phyloP scores from a whole-genome alignment of 202 grass and related monocot species.

The Panicum hallii region DNA sequence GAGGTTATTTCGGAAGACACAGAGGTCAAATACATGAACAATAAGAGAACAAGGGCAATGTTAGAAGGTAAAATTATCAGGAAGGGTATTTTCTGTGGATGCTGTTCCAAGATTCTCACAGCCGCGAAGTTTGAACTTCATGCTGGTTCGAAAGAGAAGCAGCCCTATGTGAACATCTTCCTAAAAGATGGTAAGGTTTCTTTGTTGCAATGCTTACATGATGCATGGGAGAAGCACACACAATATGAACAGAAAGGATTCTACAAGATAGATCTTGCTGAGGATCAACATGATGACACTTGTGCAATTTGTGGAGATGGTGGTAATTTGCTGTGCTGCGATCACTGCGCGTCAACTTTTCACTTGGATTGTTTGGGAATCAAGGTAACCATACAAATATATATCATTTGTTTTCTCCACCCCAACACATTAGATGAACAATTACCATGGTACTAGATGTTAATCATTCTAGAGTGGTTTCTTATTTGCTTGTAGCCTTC shows the following conservation, averaged over 20 bases:
- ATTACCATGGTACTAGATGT: conserved; percentile 7
- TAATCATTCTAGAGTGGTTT: background rate
- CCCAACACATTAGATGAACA: conserved; percentile 23
- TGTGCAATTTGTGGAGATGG: conserved; percentile 90
- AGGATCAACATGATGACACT: conserved; percentile 79
- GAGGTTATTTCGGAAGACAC: conserved; percentile 65
- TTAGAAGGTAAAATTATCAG: conserved; percentile 80
- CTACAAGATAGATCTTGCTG: conserved; percentile 63
- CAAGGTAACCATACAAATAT: conserved; percentile 61
- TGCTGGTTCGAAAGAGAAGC: conserved; percentile 82
- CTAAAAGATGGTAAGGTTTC: conserved; percentile 61
- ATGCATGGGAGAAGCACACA: conserved; percentile 84
- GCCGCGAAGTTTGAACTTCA: conserved; percentile 86
- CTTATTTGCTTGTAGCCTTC: conserved; percentile 5
- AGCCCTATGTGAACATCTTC: conserved; percentile 74
- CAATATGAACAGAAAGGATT: conserved; percentile 69
- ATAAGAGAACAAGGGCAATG: conserved; percentile 59
- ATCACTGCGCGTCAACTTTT: conserved; percentile 86
- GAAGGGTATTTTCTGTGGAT: conserved; percentile 85
- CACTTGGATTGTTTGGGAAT: conserved; percentile 87
- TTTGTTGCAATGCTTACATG: conserved; percentile 73
- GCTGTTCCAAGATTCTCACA: conserved; percentile 84
- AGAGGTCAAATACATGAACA: conserved; percentile 85
- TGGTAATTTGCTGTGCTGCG: conserved; percentile 88
- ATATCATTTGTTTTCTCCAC: background rate